These are phyloP conservation scores for Paecilomyces sp. DNA, from an alignment of 2,329 filamentous ascomycete genomes.

Conservation along the genomic window DNA sequence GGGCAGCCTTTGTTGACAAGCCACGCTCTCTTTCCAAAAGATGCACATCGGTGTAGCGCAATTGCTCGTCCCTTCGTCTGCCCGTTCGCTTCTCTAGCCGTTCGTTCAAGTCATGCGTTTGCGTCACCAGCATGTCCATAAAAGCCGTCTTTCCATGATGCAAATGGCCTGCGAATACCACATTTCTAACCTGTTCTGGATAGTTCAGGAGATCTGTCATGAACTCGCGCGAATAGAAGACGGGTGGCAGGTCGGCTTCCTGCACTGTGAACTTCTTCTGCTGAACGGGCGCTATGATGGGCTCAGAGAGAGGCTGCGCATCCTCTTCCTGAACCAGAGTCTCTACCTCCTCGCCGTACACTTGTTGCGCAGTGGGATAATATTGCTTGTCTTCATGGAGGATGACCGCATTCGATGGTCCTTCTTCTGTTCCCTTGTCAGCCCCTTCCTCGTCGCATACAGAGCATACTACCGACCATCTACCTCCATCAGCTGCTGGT, in stretches of 20 bases:
- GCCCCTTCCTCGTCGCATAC: neutral
- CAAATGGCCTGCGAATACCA: conserved; percentile 84
- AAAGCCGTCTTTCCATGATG: conserved; percentile 98
- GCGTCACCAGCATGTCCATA: conserved; percentile 94
- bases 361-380: conserved; percentile 94
- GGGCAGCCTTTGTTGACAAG: conserved; percentile 83
- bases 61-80: conserved; percentile 75
- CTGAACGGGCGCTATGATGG: conserved; percentile 87
- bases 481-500: conserved; percentile 88
- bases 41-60: conserved; percentile 92
- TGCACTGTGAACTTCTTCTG: conserved; percentile 95
- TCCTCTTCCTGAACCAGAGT: conserved; percentile 96
- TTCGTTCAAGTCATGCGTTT: conserved; percentile 83
- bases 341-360: conserved; percentile 91
- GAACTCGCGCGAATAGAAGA: conserved; percentile 81
- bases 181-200: conserved; percentile 86
- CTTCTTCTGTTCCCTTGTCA: conserved; percentile 55
- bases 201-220: conserved; percentile 96
- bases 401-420: conserved; percentile 92
- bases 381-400: conserved; percentile 99
- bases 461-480: conserved; percentile 55
- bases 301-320: conserved; percentile 82
- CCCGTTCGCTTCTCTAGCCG: conserved; percentile 74
- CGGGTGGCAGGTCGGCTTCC: conserved; percentile 81
- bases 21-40: conserved; percentile 83